Base-by-base conservation (phyloP, 2,329 filamentous ascomycete species). In the Sodiomyces alkalinus region DNA sequence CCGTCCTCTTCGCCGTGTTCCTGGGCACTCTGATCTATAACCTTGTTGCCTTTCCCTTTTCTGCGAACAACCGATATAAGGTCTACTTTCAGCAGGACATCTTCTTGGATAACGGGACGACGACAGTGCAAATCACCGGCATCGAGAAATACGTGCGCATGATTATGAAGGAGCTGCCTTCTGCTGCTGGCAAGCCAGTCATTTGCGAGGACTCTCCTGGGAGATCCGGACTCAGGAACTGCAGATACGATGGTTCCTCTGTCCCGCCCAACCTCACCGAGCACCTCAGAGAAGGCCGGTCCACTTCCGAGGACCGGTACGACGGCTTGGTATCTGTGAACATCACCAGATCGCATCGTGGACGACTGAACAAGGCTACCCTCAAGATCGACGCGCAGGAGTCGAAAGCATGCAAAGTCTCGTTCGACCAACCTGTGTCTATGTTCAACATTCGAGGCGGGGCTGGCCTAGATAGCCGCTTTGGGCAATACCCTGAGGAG, bases 11-110 rank as follows among this genome's bases (percentile, higher is more conserved):
- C 9, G 57, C 93, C 7, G 21, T 34, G 9, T 81, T 85, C 35
- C 44, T 71, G 15, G 80, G 64, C 17, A 92, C 83, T 1, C 55
- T 92, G 17, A 66, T 86, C 31, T 96, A 93, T 58, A 92, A 92
- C 45, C 67, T 94, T 4, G 55, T 70, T 3, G 81, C 80, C 2
- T 94, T 93, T 50, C 90, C 90, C 0, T 96, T 96, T 53, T 90
- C 82, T 1, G 56, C 68, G 14, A 65, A 73, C 33, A 80, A 75
- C 46, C 70, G 82, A 20, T 72, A 92, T 50, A 96, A 96, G 52
- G 64, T 87, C 26, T 92, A 75, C 51, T 94, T 96, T 49, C 60
- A 80, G 27, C 86, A 98, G 48, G 68, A 69, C 7, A 60, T 94
- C 26, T 70, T 93, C 39, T 65, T 93, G 7, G 79, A 81, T 39